phyloP scores from a whole-genome alignment of 345 rosid genomes.

The Rubroshorea leprosula region DNA sequence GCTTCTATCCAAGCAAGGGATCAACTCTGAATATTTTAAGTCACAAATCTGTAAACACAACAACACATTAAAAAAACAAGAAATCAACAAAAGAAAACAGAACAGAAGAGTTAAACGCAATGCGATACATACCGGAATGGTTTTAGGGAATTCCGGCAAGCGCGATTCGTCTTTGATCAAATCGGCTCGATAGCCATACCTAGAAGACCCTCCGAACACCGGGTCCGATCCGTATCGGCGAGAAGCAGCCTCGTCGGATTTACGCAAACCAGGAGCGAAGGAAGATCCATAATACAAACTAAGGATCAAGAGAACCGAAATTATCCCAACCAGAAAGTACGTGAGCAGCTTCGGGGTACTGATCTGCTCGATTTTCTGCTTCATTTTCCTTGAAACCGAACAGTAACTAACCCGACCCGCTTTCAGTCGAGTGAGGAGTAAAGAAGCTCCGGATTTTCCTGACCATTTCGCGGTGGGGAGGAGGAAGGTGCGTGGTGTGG shows the following conservation, averaged over 20 bases:
- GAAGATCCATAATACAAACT: constrained; percentile 74
- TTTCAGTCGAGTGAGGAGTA: neutral
- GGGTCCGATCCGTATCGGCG: constrained; percentile 42
- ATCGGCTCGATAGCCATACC: constrained; percentile 29
- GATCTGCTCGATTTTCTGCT: constrained; percentile 45
- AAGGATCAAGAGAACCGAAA: constrained; percentile 54
- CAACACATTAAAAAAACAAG: neutral
- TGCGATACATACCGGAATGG: constrained; percentile 53
- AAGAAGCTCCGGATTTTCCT: neutral
- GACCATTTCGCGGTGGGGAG: neutral
- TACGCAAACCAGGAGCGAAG: constrained; percentile 62
- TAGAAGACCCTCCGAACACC: constrained; percentile 21
- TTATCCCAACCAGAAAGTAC: constrained; percentile 49
- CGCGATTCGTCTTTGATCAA: constrained; percentile 29
- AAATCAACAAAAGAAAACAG: neutral
- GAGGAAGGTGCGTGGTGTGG: neutral
- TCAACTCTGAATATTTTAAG: constrained; percentile 65
- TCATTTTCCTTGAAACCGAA: constrained; percentile 27
- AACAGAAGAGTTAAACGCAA: neutral
- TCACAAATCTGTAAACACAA: constrained; percentile 58
- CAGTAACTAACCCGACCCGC: neutral
- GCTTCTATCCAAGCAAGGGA: constrained; percentile 86
- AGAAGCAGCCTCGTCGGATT: constrained; percentile 37
- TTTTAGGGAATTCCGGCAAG: constrained; percentile 39
- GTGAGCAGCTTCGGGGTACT: constrained; percentile 44